Evolutionary conservation across 106 monocot species (phyloP), one percentile per base, ranked within the genome.

Genomic region (Dendrobium huoshanense): DNA sequence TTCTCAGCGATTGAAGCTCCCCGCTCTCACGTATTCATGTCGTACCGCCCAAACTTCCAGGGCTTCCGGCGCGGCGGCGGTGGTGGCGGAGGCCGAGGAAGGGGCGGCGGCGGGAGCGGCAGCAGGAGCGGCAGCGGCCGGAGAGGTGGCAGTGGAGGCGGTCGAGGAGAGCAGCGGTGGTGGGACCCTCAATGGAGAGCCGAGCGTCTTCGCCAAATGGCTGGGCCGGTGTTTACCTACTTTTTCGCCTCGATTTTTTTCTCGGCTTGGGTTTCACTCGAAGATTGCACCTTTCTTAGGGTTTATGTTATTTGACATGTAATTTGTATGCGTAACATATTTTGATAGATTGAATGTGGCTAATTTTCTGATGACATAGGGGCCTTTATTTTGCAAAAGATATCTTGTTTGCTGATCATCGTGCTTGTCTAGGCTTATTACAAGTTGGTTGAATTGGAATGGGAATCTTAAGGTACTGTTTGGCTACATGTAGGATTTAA

Each of bases 41-140:
- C 95, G 37, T 87, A 83, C 73, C 92, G 95, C 25, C 83, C 88
- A 19, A 88, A 92, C 78, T 85, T 45, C 83, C 88, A 83, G 41
- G 90, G 80, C 79, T 43, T 49, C 43, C 20, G 29, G 27, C 45
- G 82, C 15, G 47, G 77, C 65, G 43, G 78, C 13, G 77, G 70
- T 3, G 76, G 90, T 0, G 64, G 93, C 0, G 85, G 88, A 0
- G 82, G 91, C 7, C 48, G 68, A 68, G 27, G 31, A 7, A 85
- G 2, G 1, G 18, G 82, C 15, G 68, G 77, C 3, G 85, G 86
- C 0, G 65, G 64, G 93, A 54, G 82, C 5, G 76, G 33, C 27
- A n/a, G 56, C 17, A n/a, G 77, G 17, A 54, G 82, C 2, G 76
- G 33, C 27, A n/a, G 56, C 18, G 40, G 78, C 5, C 16, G 78